Evolutionary conservation across 2,329 filamentous ascomycete species (phyloP).

Genomic region (Hawksworthiomyces lignivorus): DNA sequence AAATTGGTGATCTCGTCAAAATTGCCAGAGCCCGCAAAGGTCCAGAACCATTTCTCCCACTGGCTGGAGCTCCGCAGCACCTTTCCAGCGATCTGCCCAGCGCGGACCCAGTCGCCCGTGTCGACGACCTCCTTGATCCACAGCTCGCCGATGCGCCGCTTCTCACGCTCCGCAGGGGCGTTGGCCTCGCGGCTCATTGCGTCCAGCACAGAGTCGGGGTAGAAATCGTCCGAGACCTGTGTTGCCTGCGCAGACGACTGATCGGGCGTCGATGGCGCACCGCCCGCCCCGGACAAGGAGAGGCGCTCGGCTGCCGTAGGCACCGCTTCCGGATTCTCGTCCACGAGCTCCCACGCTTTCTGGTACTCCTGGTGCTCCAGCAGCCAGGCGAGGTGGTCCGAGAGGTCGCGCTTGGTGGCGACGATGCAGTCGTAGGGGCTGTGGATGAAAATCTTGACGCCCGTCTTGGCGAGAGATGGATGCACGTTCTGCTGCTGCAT

Average conservation of each 20-base stretch:
- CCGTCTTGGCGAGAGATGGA: constrained; percentile 46
- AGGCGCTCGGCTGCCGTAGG: constrained; percentile 30
- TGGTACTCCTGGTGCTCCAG: constrained; percentile 73
- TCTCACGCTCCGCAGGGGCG: constrained; percentile 73
- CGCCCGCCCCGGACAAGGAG: constrained; percentile 29
- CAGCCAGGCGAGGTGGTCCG: constrained; percentile 81
- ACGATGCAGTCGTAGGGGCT: constrained; percentile 96
- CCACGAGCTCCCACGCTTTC: constrained; percentile 80
- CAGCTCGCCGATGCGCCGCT: constrained; percentile 80
- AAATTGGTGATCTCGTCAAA: constrained; percentile 85
- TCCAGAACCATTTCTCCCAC: constrained; percentile 96
- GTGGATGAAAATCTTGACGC: constrained; percentile 78
- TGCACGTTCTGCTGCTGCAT: constrained; percentile 34
- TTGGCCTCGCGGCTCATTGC: constrained; percentile 50
- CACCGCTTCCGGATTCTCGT: constrained; percentile 75
- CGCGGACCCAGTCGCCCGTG: constrained; percentile 64
- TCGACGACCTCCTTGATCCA: constrained; percentile 86
- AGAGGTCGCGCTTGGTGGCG: constrained; percentile 76
- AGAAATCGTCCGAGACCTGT: constrained; percentile 47
- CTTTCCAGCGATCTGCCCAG: constrained; percentile 73
- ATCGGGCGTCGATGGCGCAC: constrained; percentile 33
- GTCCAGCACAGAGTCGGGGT: constrained; percentile 64
- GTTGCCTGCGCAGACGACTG: constrained; percentile 16
- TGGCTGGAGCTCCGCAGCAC: constrained; percentile 70
- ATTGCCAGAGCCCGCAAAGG: constrained; percentile 75